Evolutionary conservation across 352 stramenopile genomes (phyloP).

Genomic region (Saprolegnia parasitica): DNA sequence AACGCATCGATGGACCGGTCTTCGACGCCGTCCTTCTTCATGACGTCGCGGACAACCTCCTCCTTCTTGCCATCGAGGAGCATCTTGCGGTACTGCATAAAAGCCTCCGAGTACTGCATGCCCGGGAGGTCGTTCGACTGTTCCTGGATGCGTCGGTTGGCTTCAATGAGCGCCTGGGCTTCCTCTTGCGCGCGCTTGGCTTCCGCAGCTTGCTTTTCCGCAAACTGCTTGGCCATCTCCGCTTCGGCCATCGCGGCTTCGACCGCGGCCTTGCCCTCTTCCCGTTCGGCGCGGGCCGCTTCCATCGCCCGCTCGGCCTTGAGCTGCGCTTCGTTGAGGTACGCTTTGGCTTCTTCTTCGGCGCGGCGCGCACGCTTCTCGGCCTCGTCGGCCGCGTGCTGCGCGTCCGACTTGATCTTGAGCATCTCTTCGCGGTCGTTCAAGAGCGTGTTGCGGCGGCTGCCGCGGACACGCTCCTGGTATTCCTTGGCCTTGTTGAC

Average conservation of each 20-base stretch:
- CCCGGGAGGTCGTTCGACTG: constrained; percentile 38
- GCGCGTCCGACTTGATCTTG: constrained; percentile 75
- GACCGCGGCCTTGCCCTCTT: constrained; percentile 75
- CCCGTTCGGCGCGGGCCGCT: constrained; percentile 69
- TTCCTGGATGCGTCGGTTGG: constrained; percentile 78
- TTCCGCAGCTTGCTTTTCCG: constrained; percentile 73
- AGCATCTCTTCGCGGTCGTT: constrained; percentile 78
- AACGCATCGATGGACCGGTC: constrained; percentile 66
- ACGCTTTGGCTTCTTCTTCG: constrained; percentile 67
- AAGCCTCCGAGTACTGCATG: constrained; percentile 47
- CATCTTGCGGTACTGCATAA: constrained; percentile 60
- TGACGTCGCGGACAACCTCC: constrained; percentile 60
- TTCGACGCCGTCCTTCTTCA: constrained; percentile 72
- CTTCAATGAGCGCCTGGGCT: constrained; percentile 77
- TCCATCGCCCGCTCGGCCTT: constrained; percentile 81
- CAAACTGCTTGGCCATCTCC: constrained; percentile 67
- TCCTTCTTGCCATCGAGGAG: constrained; percentile 67
- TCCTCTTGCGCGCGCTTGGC: constrained; percentile 70
- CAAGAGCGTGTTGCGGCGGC: constrained; percentile 56
- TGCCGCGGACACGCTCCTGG: constrained; percentile 58
- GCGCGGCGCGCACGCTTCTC: constrained; percentile 58
- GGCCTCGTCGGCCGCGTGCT: constrained; percentile 76
- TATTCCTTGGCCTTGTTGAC: constrained; percentile 80
- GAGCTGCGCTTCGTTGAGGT: constrained; percentile 69
- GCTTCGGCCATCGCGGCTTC: constrained; percentile 82